These are phyloP conservation scores for Kuraishia ogatae DNA, from an alignment of 805 yeast genomes.

Conservation along the genomic window DNA sequence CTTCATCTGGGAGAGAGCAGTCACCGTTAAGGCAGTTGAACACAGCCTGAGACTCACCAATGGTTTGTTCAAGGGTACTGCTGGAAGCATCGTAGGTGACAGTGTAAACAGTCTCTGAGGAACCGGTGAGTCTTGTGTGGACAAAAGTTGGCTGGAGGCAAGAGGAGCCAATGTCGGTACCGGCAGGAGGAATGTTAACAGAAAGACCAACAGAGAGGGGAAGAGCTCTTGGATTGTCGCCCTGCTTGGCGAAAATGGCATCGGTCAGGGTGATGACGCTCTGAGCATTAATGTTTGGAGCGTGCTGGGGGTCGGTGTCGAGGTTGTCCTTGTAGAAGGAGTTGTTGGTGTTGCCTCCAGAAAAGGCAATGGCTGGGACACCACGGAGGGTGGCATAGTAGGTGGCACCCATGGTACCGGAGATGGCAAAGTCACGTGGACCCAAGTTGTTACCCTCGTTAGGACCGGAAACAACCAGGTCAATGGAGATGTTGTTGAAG, in stretches of 20 bases:
- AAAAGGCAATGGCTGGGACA: constrained; percentile 39
- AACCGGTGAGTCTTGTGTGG: constrained; percentile 38
- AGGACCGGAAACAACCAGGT: constrained; percentile 43
- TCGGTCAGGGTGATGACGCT: constrained; percentile 30
- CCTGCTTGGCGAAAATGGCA: constrained; percentile 27
- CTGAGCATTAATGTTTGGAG: constrained; percentile 36
- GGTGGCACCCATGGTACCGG: constrained; percentile 47
- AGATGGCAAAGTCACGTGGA: constrained; percentile 30
- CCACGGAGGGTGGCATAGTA: constrained; percentile 40
- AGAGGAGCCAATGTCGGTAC: constrained; percentile 23
- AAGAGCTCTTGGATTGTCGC: constrained; percentile 26
- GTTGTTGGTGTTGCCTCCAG: constrained; percentile 41
- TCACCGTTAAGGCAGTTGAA: constrained; percentile 30
- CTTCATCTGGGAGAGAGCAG: constrained; percentile 34
- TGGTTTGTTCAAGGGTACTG: constrained; percentile 16
- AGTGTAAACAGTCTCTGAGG: constrained; percentile 21
- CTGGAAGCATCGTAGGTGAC: constrained; percentile 31
- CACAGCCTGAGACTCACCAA: constrained; percentile 15
- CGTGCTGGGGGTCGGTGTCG: constrained; percentile 29
- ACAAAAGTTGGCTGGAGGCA: constrained; percentile 36
- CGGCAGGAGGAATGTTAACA: constrained; percentile 40
- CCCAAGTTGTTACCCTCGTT: constrained; percentile 43
- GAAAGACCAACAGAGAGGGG: constrained; percentile 37
- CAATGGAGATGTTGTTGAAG: constrained; percentile 34
- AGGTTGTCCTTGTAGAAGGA: constrained; percentile 38